Evolutionary conservation across 768 basidiomycete species (phyloP).

Genomic region (Crucibulum laeve): DNA sequence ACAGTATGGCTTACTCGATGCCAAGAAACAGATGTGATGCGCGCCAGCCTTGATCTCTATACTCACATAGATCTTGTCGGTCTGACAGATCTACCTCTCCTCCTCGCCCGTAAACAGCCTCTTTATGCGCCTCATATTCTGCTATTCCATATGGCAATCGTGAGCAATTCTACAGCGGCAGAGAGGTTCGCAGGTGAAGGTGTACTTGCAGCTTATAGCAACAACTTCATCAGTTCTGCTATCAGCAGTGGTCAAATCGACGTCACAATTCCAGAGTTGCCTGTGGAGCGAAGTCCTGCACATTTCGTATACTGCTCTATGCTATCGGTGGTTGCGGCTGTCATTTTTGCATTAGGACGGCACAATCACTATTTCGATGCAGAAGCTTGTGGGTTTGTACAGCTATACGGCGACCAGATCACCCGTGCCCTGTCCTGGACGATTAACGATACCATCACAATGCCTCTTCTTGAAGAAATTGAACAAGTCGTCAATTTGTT

Average conservation of each 20-base stretch:
- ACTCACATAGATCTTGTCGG: constrained; percentile 67
- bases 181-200: constrained; percentile 86
- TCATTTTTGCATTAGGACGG: constrained; percentile 57
- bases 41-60: constrained; percentile 69
- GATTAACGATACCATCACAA: constrained; percentile 69
- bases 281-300: constrained; percentile 72
- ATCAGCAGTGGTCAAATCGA: constrained; percentile 74
- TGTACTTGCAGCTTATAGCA: constrained; percentile 75
- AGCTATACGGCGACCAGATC: constrained; percentile 81
- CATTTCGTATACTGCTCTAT: constrained; percentile 83
- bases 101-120: constrained; percentile 59
- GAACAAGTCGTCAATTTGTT: constrained; percentile 78
- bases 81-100: constrained; percentile 57
- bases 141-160: constrained; percentile 82
- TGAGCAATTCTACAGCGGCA: constrained; percentile 70
- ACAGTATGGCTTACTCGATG: constrained; percentile 75
- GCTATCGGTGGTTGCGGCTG: constrained; percentile 73
- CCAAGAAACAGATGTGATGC: constrained; percentile 77
- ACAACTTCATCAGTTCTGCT: constrained; percentile 72
- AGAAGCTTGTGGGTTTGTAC: constrained; percentile 83
- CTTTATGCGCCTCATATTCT: constrained; percentile 77
- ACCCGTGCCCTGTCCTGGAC: constrained; percentile 77
- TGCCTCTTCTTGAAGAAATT: constrained; percentile 78
- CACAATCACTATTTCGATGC: constrained; percentile 78
- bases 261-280: constrained; percentile 60